Percentiles rank a stretch among this genome's conserved stretches.
phyloP scores from a whole-genome alignment of 768 basidiomycete species.

The Termitomyces sp. region DNA sequence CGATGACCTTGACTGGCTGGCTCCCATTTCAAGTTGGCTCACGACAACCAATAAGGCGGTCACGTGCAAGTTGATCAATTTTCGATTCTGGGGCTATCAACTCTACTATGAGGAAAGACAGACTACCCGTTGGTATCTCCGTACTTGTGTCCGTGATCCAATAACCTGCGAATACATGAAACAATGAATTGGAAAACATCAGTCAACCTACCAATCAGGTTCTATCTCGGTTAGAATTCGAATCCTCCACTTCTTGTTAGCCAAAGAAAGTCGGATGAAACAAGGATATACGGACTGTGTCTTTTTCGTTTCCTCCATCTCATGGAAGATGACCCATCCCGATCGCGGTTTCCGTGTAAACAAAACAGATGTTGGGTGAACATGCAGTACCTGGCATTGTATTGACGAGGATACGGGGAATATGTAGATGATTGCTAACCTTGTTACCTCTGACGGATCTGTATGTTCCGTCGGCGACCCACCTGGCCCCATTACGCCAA shows the following conservation, averaged over 20 bases:
- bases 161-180: conserved; percentile 19
- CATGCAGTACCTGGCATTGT: conserved; percentile 62
- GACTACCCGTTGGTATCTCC: background rate
- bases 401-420: background rate
- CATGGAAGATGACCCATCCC: conserved; percentile 93
- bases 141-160: conserved; percentile 31
- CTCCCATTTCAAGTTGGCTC: too few species aligned
- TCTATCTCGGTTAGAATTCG: conserved; percentile 92
- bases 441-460: conserved; percentile 81
- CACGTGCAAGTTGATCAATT: too few species aligned
- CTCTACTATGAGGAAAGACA: too few species aligned
- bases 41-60: too few species aligned
- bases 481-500: conserved; percentile 89
- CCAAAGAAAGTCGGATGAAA: background rate
- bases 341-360: conserved; percentile 89
- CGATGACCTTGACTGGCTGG: conserved; percentile 56
- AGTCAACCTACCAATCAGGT: conserved; percentile 72
- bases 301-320: conserved; percentile 95
- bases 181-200: background rate
- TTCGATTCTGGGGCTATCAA: too few species aligned
- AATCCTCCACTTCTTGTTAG: conserved; percentile 50
- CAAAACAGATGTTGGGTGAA: conserved; percentile 91
- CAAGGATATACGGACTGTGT: conserved; percentile 57
- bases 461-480: conserved; percentile 92
- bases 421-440: conserved; percentile 35